Conservation (phyloP, 805 yeast species). For the Metschnikowia kunwiensis region DNA sequence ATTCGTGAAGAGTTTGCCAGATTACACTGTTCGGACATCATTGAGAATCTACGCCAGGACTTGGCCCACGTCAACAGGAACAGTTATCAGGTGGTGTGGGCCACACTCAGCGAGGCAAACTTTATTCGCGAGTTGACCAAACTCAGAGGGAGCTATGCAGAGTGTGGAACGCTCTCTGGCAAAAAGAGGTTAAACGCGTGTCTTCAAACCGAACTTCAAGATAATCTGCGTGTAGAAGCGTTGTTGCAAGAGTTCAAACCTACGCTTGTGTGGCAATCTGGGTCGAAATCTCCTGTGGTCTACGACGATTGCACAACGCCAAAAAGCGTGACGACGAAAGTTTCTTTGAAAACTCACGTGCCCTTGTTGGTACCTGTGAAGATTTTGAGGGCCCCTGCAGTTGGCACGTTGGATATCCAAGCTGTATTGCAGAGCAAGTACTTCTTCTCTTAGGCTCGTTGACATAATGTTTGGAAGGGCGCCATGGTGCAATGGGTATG, state of each 20-base stretch:
- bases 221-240: conserved; percentile 6
- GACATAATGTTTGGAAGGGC: too few relatives aligned
- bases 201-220: conserved; percentile 10
- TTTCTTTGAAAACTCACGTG: conserved; percentile 12
- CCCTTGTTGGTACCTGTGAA: conserved; percentile 34
- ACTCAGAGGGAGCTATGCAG: conserved; percentile 9
- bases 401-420: conserved; percentile 32
- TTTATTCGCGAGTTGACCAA: conserved; percentile 12
- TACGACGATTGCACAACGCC: conserved; percentile 3
- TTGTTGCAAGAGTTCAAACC: conserved; percentile 26
- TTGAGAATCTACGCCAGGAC: conserved; percentile 27
- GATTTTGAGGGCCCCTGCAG: conserved; percentile 27
- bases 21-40: conserved; percentile 28
- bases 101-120: conserved; percentile 17
- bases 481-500: too few relatives aligned
- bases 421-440: conserved; percentile 31
- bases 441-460: conserved; percentile 42
- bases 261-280: conserved; percentile 17
- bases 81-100: conserved; percentile 36
- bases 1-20: conserved; percentile 36
- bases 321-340: background rate
- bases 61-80: conserved; percentile 22
- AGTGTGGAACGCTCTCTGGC: background rate
- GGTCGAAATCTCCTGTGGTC: conserved; percentile 3
- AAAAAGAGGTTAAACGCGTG: conserved; percentile 7